phyloP scores from a whole-genome alignment of 768 basidiomycete genomes.

The Termitomyces sp. region DNA sequence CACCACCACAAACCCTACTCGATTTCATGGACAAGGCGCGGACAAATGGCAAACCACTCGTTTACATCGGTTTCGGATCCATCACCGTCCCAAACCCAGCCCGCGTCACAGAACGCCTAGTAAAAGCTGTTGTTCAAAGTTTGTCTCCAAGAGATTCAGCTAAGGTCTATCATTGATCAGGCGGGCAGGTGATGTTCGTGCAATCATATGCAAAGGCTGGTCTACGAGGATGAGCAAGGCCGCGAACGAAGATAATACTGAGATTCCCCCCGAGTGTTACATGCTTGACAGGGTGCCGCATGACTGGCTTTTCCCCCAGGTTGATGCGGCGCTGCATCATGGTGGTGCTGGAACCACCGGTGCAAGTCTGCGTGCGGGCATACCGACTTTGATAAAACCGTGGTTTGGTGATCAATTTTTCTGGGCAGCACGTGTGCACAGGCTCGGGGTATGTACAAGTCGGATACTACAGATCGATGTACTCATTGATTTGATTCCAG shows the following conservation, averaged over 20 bases:
- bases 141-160: conserved; percentile 12
- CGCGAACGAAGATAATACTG: conserved; percentile 26
- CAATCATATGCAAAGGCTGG: conserved; percentile 68
- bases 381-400: conserved; percentile 64
- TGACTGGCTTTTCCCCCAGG: conserved; percentile 55
- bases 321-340: conserved; percentile 62
- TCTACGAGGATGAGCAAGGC: conserved; percentile 45
- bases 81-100: conserved; percentile 61
- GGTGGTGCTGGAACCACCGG: conserved; percentile 72
- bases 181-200: conserved; percentile 48
- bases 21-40: conserved; percentile 54
- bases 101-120: conserved; percentile 46
- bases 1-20: conserved; percentile 40
- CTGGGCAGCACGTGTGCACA: conserved; percentile 60
- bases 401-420: conserved; percentile 71
- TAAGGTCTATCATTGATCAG: not conserved
- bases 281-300: conserved; percentile 63
- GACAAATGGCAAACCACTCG: conserved; percentile 49
- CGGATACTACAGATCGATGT: not conserved
- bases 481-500: conserved; percentile 17
- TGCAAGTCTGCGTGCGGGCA: conserved; percentile 56
- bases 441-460: conserved; percentile 42
- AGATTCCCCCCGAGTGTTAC: conserved; percentile 48
- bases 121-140: conserved; percentile 59
- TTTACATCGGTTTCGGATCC: conserved; percentile 69